Evolutionary conservation across 768 basidiomycete species (phyloP), one percentile per base, ranked within the genome.

Genomic region (Leccinellum rugosiceps): DNA sequence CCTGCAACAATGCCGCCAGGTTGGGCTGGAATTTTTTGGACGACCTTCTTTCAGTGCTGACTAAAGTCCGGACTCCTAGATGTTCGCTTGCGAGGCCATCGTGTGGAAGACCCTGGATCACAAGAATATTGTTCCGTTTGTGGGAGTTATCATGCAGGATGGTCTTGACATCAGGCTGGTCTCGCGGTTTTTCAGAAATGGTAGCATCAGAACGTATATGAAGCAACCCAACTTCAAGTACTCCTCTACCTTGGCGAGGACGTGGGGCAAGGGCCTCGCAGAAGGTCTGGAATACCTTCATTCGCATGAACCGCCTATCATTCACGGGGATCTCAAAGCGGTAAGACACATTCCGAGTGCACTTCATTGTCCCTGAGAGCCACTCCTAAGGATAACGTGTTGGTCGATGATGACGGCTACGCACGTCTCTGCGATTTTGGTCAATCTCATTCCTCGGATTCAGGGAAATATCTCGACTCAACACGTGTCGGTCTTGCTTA

Each of bases 251-350:
- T 28, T 60, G 53, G 60, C 63, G 34, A 35, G 51, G 26, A 13
- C 4, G 14, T 65, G 34, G 59, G 59, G 34, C 34, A 53, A 9
- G 35, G 68, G 61, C 30, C 53, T 69, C 28, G 67, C 65, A 8
- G 38, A 59, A 38, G 72, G 32, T 25, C 58, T 71, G 13, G 15
- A 44, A 13, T 73, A 67, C 38, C 58, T 73, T 21, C 69, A 73
- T 23, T 17, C 6, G 7, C 59, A 62, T 15, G 53, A 67, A 4
- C 69, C 69, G 0, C 65, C 69, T 30, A 65, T 79, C 26, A 58
- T 76, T 14, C 77, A 79, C 25, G 75, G 77, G 7, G 78, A 79
- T 60, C 30, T 79, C 26, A 79, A 78, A 59, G 72, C 70, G 30
- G 77, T 58, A 50, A 63, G 70, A 38, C 23, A 52, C 21, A 19